Percentiles rank a stretch among this genome's conserved stretches.
Conservation (phyloP, 192 early-diverging fungal genomes). For the Allomyces macrogynus region DNA sequence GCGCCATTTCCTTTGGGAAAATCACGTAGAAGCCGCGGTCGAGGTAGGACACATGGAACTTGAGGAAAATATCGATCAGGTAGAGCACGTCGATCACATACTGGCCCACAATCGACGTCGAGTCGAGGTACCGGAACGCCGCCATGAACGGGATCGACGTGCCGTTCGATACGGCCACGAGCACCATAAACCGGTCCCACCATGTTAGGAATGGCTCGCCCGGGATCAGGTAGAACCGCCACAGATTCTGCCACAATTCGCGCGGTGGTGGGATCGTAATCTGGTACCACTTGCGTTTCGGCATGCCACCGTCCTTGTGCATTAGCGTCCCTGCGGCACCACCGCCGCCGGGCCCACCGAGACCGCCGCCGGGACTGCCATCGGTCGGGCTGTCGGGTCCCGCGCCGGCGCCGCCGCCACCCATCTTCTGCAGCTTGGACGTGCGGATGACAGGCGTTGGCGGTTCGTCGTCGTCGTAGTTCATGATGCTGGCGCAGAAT, state of each 20-base stretch:
- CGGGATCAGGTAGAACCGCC: conserved; percentile 22
- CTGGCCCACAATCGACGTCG: conserved; percentile 11
- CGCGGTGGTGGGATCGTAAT: neutral
- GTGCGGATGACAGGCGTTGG: no score
- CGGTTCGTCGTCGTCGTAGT: no score
- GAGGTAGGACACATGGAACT: conserved; percentile 28
- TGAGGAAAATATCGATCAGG: conserved; percentile 25
- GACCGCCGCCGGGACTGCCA: neutral
- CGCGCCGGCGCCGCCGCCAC: neutral
- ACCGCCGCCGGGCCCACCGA: no score
- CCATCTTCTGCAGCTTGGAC: neutral
- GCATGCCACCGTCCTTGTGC: no score
- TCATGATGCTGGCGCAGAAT: no score
- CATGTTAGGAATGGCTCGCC: conserved; percentile 14
- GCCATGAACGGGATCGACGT: conserved; percentile 24
- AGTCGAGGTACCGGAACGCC: conserved; percentile 19
- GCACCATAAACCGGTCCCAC: conserved; percentile 21
- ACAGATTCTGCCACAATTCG: neutral
- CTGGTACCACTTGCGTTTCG: no score
- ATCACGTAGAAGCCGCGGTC: conserved; percentile 30
- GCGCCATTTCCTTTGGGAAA: conserved; percentile 28
- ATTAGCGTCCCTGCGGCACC: no score
- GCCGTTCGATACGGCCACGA: conserved; percentile 17
- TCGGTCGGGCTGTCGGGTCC: neutral
- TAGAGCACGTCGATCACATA: conserved; percentile 21